Base-by-base conservation (phyloP, 345 rosid genomes). In the Pelargonium nanum region DNA sequence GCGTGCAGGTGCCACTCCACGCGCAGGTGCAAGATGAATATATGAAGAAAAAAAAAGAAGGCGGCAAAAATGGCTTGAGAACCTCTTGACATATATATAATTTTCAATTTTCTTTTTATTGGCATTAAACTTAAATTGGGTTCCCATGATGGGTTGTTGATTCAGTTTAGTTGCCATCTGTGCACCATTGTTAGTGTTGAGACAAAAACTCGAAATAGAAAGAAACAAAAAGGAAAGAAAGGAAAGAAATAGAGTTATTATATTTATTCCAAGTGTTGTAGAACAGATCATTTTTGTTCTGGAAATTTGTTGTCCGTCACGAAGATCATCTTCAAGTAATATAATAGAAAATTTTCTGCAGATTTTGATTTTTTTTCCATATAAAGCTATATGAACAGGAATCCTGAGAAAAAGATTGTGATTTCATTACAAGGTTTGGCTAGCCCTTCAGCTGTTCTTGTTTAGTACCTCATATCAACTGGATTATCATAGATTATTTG, bases 1-100 rank as follows among this genome's bases (percentile, higher is more conserved):
- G 0, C 81, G 58, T 21, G 86, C 90, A 6, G 76, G 75, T 63
- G 76, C n/a, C n/a, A n/a, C n/a, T n/a, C n/a, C n/a, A n/a, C n/a
- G n/a, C n/a, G n/a, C n/a, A n/a, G n/a, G n/a, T n/a, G 70, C 86
- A 89, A 92, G 79, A 92, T 89, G 81, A 81, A 83, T 61, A 78
- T 75, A 22, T 89, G 64, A 81, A 67, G 45, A 30, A 30, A 3
- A 30, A 66, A 3, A 30, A 30, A 30, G 40, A 30, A 30, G 40
- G 40, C 9, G 40, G 40, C n/a, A 30, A 30, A 30, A 5, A 30
- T 30, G 6, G 40, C 22, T 32, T 30, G 20, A 69, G 65, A 30
- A 55, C 55, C 56, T 32, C 32, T 51, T 24, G 61, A 28, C 21
- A 45, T 23, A 64, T 52, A 58, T 22, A 51, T 45, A 57, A 19